Base-by-base conservation (phyloP, 805 yeast genomes). In the Osmozyma mogii region DNA sequence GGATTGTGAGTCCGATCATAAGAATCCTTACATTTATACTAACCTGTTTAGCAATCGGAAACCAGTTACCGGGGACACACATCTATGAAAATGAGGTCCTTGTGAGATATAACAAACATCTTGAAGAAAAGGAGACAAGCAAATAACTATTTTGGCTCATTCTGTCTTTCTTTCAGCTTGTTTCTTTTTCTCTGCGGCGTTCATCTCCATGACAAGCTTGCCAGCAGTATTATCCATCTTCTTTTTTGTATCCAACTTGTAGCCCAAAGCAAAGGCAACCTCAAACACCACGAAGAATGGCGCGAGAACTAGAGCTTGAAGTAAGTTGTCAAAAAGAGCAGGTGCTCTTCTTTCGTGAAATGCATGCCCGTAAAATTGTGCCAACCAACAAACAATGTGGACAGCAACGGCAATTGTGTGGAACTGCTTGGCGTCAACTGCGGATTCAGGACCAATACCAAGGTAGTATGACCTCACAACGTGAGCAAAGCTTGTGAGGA, bases 281-380 rank as follows among this genome's bases (percentile, higher is more conserved):
- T 92, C 97, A 51, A 78, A 84, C 9, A 78, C 60, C 4, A 87
- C 94, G 50, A 89, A 88, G 47, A 73, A 85, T 1, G 97, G 97
- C 1, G 97, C 97, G 38, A 88, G 61, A 0, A 89, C 85, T 12
- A 89, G 52, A 4, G 96, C 92, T 49, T 87, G 96, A 4, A 78
- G 58, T 25, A 85, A 59, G 48, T 79, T 88, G 45, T 88, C 95
- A 23, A 84, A 52, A 30, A 89, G 55, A 0, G 97, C 96, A 0
- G 98, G 98, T 0, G 87, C 82, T 24, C 84, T 65, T 36, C 66
- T 68, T 49, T 89, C 98, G 47, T 75, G 83, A 8, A 70, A 64
- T 1, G 82, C 89, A 50, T 92, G 97, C 4, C 96, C 96, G 28
- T 79, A 64, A 52, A 89, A 87, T 47, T 92, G 97, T 5, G 74